Evolutionary conservation across 768 basidiomycete genomes (phyloP), one percentile per base, ranked within the genome.

Genomic region (Cyathus striatus): DNA sequence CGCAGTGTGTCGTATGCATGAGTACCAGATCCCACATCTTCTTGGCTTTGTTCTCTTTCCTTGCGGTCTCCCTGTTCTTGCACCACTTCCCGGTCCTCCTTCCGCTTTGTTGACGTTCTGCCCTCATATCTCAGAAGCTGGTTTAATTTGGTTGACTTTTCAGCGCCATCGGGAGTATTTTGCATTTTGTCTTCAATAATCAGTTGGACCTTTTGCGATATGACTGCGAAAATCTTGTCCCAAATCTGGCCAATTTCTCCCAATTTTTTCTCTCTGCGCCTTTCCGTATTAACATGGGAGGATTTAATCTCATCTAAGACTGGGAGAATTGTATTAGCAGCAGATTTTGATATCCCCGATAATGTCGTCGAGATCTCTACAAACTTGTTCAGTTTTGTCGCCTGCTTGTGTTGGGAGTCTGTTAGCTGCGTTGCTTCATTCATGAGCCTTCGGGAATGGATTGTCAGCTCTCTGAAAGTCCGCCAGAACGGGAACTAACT

Each of bases 361-460:
- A 79, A 61, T 13, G 72, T 64, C 27, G 68, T 57, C 6, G 75
- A 75, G 38, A 80, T 60, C 24, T 72, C 68, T 2, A 66, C 73
- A 45, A 73, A 79, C 2, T 72, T 72, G 45, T 70, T 63, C 27
- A 73, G 49, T 51, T 74, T 78, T 40, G 65, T 61, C 46, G 69
- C 72, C 49, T 76, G 76, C 43, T 57, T 63, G 33, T 68, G 65
- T 27, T 72, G 61, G 36, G 59, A 58, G 42, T 65, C 68, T 14
- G 62, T 60, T 41, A 75, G 63, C 55, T 69, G 65, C 40, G 73
- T 63, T 37, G 70, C 60, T 50, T 74, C 59, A 36, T 65, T 69
- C 21, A 73, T 73, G 21, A 77, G 49, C 49, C 78, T 32, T 32
- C 30, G 30, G 13, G 30, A 32, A 32, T 12, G 4, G 13, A 32